Evolutionary conservation across 164 flowering plant genomes (phyloP).

Genomic region (Houttuynia cordata): DNA sequence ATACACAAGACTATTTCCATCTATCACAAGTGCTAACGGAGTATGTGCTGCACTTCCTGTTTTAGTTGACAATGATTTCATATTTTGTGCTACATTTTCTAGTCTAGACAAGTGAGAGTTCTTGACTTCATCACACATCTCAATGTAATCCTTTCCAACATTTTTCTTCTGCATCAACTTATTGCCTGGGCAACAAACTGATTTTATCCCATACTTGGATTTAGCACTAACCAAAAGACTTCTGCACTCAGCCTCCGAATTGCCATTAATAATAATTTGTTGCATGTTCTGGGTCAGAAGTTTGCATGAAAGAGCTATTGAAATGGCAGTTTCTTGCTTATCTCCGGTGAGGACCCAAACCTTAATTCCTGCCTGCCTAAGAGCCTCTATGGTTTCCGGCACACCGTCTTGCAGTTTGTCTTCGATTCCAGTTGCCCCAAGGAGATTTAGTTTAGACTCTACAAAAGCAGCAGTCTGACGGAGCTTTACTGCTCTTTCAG

Average conservation of each 20-base stretch:
- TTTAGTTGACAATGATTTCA: slow-evolving; percentile 17
- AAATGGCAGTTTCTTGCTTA: slow-evolving; percentile 94
- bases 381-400: slow-evolving; percentile 89
- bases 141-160: slow-evolving; percentile 26
- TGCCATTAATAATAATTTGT: slow-evolving; percentile 70
- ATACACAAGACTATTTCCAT: slow-evolving; percentile 87
- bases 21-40: slow-evolving; percentile 71
- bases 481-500: slow-evolving; percentile 57
- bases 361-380: slow-evolving; percentile 85
- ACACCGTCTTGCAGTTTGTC: slow-evolving; percentile 91
- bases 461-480: slow-evolving; percentile 73
- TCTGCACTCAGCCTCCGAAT: slow-evolving; percentile 65
- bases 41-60: slow-evolving; percentile 19
- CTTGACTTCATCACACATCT: slow-evolving; percentile 23
- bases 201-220: slow-evolving; percentile 39
- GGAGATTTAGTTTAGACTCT: slow-evolving; percentile 56
- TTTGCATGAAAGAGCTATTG: slow-evolving; percentile 85
- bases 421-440: slow-evolving; percentile 87
- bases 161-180: slow-evolving; percentile 18
- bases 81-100: slow-evolving; percentile 3
- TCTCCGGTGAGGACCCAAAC: slow-evolving; percentile 97
- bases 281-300: slow-evolving; percentile 72
- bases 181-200: slow-evolving; percentile 19
- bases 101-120: slow-evolving; percentile 7
- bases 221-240: slow-evolving; percentile 56